Conservation (phyloP, 2,329 filamentous ascomycete species). For the Aspergillus ruber region DNA sequence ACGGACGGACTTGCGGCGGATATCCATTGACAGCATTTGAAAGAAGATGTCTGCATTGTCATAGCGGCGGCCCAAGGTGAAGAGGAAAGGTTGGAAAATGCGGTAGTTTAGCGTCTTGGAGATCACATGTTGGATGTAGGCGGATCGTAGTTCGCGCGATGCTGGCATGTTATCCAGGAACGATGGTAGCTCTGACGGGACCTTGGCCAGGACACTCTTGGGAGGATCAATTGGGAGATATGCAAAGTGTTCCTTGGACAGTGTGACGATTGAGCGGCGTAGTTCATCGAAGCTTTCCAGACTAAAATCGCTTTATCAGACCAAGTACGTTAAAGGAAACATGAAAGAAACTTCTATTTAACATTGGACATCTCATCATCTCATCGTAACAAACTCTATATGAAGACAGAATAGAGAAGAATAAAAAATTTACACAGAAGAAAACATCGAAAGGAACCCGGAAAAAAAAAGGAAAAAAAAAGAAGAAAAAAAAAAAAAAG, state of each 20-base stretch:
- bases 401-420: slow-evolving; percentile 2
- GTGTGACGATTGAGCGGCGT: slow-evolving; percentile 45
- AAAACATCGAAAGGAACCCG: neutral
- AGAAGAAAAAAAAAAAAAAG: slow-evolving; percentile 3
- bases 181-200: slow-evolving; percentile 48
- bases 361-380: slow-evolving; percentile 17
- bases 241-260: slow-evolving; percentile 47
- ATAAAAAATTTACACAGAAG: neutral
- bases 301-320: slow-evolving; percentile 42
- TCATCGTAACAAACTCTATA: slow-evolving; percentile 14
- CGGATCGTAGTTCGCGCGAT: slow-evolving; percentile 47
- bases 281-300: slow-evolving; percentile 48
- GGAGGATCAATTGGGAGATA: slow-evolving; percentile 47
- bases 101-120: slow-evolving; percentile 51
- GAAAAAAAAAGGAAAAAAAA: slow-evolving; percentile 7
- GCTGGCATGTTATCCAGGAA: slow-evolving; percentile 49
- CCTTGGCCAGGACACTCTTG: slow-evolving; percentile 45
- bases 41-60: slow-evolving; percentile 53
- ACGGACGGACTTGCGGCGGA: slow-evolving; percentile 50
- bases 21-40: slow-evolving; percentile 49
- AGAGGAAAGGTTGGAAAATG: slow-evolving; percentile 54
- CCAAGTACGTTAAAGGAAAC: slow-evolving; percentile 33
- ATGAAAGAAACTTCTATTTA: slow-evolving; percentile 14
- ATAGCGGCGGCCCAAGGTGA: slow-evolving; percentile 48
- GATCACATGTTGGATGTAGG: slow-evolving; percentile 51